Conservation (phyloP, 768 basidiomycete species). For the Leccinum truebloodii region DNA sequence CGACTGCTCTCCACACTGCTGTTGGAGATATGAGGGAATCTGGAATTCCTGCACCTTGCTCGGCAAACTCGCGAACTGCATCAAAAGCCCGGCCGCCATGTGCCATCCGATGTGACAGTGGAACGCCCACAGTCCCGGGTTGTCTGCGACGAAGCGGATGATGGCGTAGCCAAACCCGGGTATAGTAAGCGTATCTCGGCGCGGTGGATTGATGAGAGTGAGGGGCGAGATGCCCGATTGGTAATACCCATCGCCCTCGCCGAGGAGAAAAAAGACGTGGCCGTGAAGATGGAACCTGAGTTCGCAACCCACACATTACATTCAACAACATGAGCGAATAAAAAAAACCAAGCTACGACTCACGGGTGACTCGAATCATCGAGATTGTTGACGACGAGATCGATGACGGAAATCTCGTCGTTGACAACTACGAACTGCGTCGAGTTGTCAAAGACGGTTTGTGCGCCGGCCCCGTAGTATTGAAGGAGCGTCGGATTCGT, state of each 20-base stretch:
- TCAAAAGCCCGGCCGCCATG: slow-evolving; percentile 42
- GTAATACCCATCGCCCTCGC: slow-evolving; percentile 37
- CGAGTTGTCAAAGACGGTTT: slow-evolving; percentile 26
- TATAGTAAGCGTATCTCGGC: slow-evolving; percentile 43
- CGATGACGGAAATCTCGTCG: slow-evolving; percentile 30
- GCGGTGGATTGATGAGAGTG: slow-evolving; percentile 38
- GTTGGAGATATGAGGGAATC: slow-evolving; percentile 35
- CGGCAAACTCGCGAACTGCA: slow-evolving; percentile 43
- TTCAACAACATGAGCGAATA: not conserved
- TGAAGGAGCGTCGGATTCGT: slow-evolving; percentile 33
- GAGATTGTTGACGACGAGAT: slow-evolving; percentile 24
- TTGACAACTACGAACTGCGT: slow-evolving; percentile 28
- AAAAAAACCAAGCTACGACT: slow-evolving; percentile 1
- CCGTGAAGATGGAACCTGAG: slow-evolving; percentile 41
- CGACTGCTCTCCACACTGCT: slow-evolving; percentile 38
- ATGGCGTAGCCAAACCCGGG: slow-evolving; percentile 39
- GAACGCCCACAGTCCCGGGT: slow-evolving; percentile 48
- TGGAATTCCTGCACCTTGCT: slow-evolving; percentile 34
- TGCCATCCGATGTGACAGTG: slow-evolving; percentile 45
- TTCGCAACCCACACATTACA: no score
- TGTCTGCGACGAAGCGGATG: slow-evolving; percentile 44
- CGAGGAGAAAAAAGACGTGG: slow-evolving; percentile 38
- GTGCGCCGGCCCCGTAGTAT: slow-evolving; percentile 25
- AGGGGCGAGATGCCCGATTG: slow-evolving; percentile 28
- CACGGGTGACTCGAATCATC: slow-evolving; percentile 36